phyloP scores from a whole-genome alignment of 2,329 filamentous ascomycete genomes.

The Stagonosporopsis rhizophila region DNA sequence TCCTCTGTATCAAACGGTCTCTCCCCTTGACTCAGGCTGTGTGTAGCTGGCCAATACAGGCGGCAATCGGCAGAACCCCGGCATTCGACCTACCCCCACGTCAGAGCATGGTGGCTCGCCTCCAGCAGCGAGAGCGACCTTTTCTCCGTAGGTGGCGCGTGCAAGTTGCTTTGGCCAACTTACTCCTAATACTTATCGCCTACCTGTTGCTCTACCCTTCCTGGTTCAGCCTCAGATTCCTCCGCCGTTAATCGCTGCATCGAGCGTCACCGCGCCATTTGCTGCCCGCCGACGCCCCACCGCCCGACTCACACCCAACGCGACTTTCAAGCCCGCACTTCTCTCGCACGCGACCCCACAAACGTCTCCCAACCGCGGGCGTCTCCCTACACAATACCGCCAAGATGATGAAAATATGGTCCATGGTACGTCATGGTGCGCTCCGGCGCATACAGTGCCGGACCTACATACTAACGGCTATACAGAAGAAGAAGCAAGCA shows the following conservation, averaged over 20 bases:
- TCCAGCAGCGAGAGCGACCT: constrained; percentile 9
- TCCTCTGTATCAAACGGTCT: background rate
- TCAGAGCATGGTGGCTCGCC: constrained; percentile 15
- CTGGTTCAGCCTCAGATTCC: background rate
- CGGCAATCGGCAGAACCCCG: constrained; percentile 11
- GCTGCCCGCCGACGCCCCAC: constrained; percentile 26
- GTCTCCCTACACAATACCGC: constrained; percentile 32
- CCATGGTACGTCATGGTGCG: constrained; percentile 72
- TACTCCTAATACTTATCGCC: background rate
- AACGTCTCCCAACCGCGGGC: constrained; percentile 8
- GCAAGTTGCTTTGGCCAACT: background rate
- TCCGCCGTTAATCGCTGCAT: background rate
- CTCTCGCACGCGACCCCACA: constrained; percentile 27
- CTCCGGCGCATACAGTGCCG: background rate
- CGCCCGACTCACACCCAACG: constrained; percentile 19
- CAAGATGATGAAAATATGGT: constrained; percentile 99
- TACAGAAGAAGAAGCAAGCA: constrained; percentile 87
- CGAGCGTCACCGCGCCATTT: constrained; percentile 11
- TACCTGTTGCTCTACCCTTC: background rate
- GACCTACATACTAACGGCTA: constrained; percentile 31
- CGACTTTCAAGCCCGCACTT: constrained; percentile 15
- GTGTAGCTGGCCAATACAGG: background rate
- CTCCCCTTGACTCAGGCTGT: too few relatives aligned
- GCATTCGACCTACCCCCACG: constrained; percentile 6
- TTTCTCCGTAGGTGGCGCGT: background rate